A percentile compares a stretch with the other conserved stretches of the same genome.
These are phyloP conservation scores for Beta lomatogona DNA, from an alignment of 179 eudicot species.

Conservation along the genomic window DNA sequence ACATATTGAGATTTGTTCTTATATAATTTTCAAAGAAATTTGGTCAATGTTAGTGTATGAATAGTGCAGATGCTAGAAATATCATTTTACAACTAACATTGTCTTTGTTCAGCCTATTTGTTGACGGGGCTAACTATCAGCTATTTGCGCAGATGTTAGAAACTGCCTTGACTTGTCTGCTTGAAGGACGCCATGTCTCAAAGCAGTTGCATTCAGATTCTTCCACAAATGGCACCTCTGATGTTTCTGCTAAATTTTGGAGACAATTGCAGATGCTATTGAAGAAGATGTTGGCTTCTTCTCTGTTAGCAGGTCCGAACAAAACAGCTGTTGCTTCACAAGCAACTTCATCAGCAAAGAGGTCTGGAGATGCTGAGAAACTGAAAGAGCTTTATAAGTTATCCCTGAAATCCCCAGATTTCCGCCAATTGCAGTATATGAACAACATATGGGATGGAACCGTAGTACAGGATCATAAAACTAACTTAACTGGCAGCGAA, in stretches of 20 bases:
- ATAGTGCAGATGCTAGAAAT: too few relatives aligned
- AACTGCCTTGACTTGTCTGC: conserved; percentile 65
- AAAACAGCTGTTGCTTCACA: conserved; percentile 38
- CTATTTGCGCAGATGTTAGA: conserved; percentile 66
- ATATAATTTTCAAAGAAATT: too few relatives aligned
- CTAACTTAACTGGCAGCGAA: background rate
- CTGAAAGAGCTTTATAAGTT: conserved; percentile 82
- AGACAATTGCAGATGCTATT: conserved; percentile 69
- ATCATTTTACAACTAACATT: too few relatives aligned
- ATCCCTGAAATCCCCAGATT: conserved; percentile 62
- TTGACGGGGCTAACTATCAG: background rate
- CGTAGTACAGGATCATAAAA: conserved; percentile 4
- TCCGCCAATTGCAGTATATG: conserved; percentile 65
- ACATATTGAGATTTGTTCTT: too few relatives aligned
- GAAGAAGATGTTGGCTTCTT: conserved; percentile 67
- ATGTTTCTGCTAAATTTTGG: conserved; percentile 63
- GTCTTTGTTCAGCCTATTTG: background rate
- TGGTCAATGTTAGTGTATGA: too few relatives aligned
- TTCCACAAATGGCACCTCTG: conserved; percentile 25
- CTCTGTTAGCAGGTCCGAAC: conserved; percentile 46
- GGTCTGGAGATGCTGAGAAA: conserved; percentile 62
- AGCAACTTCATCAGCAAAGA: conserved; percentile 35
- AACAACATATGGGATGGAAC: conserved; percentile 54
- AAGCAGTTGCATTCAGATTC: conserved; percentile 34
- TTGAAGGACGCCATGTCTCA: conserved; percentile 67